phyloP scores from a whole-genome alignment of 805 yeast genomes.

The Hyphopichia homilentoma region DNA sequence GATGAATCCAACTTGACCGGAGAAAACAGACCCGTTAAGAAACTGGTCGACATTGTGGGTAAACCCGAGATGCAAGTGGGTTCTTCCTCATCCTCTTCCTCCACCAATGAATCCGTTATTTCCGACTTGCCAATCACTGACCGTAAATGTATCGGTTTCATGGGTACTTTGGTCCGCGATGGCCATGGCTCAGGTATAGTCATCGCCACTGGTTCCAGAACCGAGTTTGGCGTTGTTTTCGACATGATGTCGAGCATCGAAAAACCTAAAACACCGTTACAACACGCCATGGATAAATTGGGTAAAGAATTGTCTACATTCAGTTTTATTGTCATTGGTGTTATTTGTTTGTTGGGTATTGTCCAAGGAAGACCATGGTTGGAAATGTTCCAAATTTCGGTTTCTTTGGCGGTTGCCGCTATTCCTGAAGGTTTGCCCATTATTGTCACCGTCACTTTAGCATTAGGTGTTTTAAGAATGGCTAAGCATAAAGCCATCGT shows the following conservation, averaged over 20 bases:
- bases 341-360: conserved; percentile 88
- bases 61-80: conserved; percentile 2
- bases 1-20: conserved; percentile 97
- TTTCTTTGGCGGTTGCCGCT: conserved; percentile 97
- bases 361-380: conserved; percentile 92
- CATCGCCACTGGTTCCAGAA: conserved; percentile 80
- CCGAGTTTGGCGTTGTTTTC: conserved; percentile 93
- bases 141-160: conserved; percentile 78
- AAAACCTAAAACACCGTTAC: conserved; percentile 97
- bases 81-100: conserved; percentile 1
- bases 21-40: conserved; percentile 84
- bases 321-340: conserved; percentile 83
- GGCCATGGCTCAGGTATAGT: conserved; percentile 96
- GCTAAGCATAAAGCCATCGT: conserved; percentile 93
- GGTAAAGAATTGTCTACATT: conserved; percentile 86
- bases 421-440: conserved; percentile 99
- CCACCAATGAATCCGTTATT: conserved; percentile 13
- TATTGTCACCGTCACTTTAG: conserved; percentile 95
- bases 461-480: conserved; percentile 95
- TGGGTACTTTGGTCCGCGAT: conserved; percentile 96
- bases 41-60: conserved; percentile 46
- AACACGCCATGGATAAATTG: conserved; percentile 89
- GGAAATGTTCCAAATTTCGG: conserved; percentile 97
- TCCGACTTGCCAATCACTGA: conserved; percentile 56
- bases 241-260: conserved; percentile 94